Evolutionary conservation across 768 basidiomycete species (phyloP), one percentile per base, ranked within the genome.

Genomic region (Rickenella mellea): DNA sequence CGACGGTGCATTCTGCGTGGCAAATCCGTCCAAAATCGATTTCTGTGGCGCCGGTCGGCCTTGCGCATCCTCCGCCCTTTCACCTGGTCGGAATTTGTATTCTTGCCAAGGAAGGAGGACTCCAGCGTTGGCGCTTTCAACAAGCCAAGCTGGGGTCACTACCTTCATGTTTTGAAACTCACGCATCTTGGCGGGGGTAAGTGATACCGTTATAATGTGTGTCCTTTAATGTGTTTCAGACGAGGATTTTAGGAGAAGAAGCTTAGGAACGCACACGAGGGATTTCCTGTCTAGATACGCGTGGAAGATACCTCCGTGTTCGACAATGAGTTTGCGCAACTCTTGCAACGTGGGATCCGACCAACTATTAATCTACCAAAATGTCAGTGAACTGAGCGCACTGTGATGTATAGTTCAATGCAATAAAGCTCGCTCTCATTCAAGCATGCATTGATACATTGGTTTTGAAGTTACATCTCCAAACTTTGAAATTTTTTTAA

Each of bases 111-210:
- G 79, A 5, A 92, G 71, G 8, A 96, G 66, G 6, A 59, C 54
- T 0, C 78, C 79, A 2, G 69, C 71, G 41, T 77, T 64, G n/a
- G 73, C 75, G 49, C 89, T 93, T 25, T 91, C 76, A 9, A 81
- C 67, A 9, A 99, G 69, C 96, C 96, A 99, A 44, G 81, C 80
- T 0, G 92, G 90, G 35, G 68, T 69, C 28, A 84, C 91, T 12
- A 98, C 83, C 57, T 92, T 96, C 83, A 94, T 85, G 30, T 82
- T 60, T 58, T 82, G 74, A 60, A 92, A 97, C 52, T 94, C 91
- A 17, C 75, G 76, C 32, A 90, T 73, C 62, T 98, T 99, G 30
- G 80, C 78, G 0, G 89, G 83, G 0, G 94, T 97, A 32, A 99
- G 72, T 25, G 87, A 84, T 49, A 83, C 84, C 3, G 96, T 94